Base-by-base conservation (phyloP, 768 basidiomycete genomes). In the Auricularia cornea region DNA sequence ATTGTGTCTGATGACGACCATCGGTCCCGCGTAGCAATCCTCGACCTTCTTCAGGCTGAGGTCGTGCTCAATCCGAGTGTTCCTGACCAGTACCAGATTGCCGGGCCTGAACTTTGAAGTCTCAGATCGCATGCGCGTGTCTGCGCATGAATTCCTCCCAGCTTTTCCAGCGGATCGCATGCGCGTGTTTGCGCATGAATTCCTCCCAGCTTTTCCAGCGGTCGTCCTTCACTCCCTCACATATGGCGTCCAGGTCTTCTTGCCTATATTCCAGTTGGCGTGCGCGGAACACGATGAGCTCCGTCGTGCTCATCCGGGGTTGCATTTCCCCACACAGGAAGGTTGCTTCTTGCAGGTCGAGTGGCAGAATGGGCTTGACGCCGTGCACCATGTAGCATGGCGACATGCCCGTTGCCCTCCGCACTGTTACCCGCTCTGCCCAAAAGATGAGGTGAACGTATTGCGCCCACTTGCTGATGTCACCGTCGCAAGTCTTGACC, bases 21-120 rank as follows among this genome's bases (percentile, higher is more conserved):
- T 73, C 0, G 78, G 78, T 26, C 78, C 79, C 16, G 75, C 51
- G 62, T 78, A 80, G 2, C 74, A 26, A 44, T 70, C 67, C 4
- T 67, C 70, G 3, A 71, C 72, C 60, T 78, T 79, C 1, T 65
- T 48, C 12, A 18, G 44, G 26, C 68, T 69, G 0, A 75, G 64
- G 0, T 72, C 66, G 28, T 68, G 73, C 30, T 78, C 74, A 2
- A 76, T 62, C 0, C 62, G 32, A 0, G 60, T 70, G 62, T 75
- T 73, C 4, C 71, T 65, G 1, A 74, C 63, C 0, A 76, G 69
- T 0, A 77, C 71, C 0, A 76, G 66, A 3, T 52, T 62, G 8
- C 74, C 73, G 3, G 67, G 70, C 29, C 62, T 30, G 63, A 74
- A 74, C 51, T 73, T n/a, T 38, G 59, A 67, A 72, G 54, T 72